Conservation (phyloP, 441 rosid species). For the Pelargonium cotyledonis region DNA sequence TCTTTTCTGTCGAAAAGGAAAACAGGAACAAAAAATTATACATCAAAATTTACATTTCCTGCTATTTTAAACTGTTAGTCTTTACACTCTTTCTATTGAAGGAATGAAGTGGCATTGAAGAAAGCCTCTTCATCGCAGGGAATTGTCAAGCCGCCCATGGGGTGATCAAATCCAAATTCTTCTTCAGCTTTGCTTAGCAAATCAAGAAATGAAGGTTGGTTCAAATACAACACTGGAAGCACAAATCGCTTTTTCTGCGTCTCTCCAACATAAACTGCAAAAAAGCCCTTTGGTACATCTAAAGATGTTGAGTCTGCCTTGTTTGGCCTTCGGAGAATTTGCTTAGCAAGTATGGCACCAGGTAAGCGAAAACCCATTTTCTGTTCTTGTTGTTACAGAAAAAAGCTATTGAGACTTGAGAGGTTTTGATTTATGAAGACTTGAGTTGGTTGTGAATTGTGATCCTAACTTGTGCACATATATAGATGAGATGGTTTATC, state of each 20-base stretch:
- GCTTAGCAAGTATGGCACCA: background rate
- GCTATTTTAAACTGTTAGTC: background rate
- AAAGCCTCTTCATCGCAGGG: slow-evolving; percentile 14
- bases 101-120: background rate
- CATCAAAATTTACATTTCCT: background rate
- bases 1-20: background rate
- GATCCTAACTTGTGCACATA: background rate
- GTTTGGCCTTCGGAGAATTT: background rate
- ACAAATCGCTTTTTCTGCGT: slow-evolving; percentile 28
- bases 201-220: too few relatives aligned
- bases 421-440: background rate
- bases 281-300: slow-evolving; percentile 39
- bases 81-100: background rate
- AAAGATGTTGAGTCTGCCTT: background rate
- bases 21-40: background rate
- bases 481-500: background rate
- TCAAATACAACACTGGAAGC: too few relatives aligned
- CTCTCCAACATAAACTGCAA: slow-evolving; percentile 50
- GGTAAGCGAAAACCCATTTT: background rate
- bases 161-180: too few relatives aligned
- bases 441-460: background rate
- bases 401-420: too few relatives aligned
- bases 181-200: too few relatives aligned
- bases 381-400: too few relatives aligned
- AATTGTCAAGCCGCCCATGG: slow-evolving; percentile 5